Percentiles rank a stretch among this genome's conserved stretches.
Evolutionary conservation across 495 filamentous ascomycete genomes (phyloP).

Genomic region (Hyaloscypha bicolor): DNA sequence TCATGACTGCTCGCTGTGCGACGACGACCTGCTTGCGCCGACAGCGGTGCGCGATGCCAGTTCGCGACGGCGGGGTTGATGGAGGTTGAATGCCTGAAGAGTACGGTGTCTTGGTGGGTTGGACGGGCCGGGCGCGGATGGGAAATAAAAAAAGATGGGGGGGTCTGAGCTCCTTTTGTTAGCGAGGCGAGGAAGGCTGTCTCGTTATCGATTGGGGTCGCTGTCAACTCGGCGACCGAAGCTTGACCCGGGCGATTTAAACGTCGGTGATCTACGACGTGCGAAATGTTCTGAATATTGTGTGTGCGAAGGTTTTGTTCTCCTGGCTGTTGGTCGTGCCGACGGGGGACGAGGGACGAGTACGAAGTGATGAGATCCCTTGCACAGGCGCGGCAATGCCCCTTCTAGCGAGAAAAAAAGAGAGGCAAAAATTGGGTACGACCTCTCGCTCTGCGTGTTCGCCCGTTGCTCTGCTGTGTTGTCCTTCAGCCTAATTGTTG

Average conservation of each 20-base stretch:
- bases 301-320: neutral
- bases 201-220: conserved; percentile 4
- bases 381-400: neutral
- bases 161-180: conserved; percentile 12
- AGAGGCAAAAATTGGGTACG: conserved; percentile 1
- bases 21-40: conserved; percentile 6
- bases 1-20: neutral
- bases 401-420: neutral
- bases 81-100: neutral
- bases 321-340: neutral
- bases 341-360: neutral
- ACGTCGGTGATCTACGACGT: neutral
- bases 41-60: conserved; percentile 16
- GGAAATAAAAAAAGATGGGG: conserved; percentile 10
- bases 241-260: neutral
- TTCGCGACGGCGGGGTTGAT: conserved; percentile 7
- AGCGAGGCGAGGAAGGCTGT: neutral
- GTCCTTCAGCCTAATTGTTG: conserved; percentile 36
- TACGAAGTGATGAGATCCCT: neutral
- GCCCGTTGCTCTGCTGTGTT: conserved; percentile 25
- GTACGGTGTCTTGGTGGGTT: conserved; percentile 5
- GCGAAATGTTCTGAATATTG: neutral
- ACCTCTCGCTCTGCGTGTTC: neutral
- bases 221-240: conserved; percentile 6
- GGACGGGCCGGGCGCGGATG: neutral